These are phyloP conservation scores for Amphichorda felina DNA, from an alignment of 2,329 filamentous ascomycete genomes.

Conservation along the genomic window DNA sequence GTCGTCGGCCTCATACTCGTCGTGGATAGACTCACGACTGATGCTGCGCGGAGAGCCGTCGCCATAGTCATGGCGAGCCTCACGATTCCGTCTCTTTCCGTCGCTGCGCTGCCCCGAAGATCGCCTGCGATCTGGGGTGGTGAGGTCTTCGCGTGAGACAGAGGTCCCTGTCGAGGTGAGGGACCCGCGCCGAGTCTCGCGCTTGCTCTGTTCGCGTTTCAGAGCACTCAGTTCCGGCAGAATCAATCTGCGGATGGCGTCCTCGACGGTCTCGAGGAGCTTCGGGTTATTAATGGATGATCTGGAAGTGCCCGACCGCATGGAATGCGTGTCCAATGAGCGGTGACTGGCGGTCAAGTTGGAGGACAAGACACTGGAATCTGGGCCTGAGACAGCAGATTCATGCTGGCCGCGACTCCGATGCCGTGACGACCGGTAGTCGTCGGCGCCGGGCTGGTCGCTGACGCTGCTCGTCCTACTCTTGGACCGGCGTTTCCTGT, in stretches of 20 bases:
- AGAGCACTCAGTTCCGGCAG: constrained; percentile 84
- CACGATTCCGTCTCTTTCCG: constrained; percentile 35
- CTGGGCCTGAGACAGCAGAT: constrained; percentile 37
- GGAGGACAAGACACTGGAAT: constrained; percentile 43
- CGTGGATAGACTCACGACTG: constrained; percentile 33
- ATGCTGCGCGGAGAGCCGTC: constrained; percentile 34
- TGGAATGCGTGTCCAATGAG: constrained; percentile 41
- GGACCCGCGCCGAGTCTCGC: constrained; percentile 58
- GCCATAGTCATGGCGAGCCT: constrained; percentile 42
- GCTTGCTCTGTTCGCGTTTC: constrained; percentile 78
- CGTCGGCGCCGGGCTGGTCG: constrained; percentile 35
- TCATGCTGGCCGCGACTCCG: constrained; percentile 41
- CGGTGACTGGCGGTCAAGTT: constrained; percentile 41
- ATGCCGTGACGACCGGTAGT: constrained; percentile 32
- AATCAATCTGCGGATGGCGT: constrained; percentile 81
- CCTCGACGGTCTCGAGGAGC: constrained; percentile 81
- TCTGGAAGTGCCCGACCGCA: constrained; percentile 38
- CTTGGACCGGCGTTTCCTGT: constrained; percentile 34
- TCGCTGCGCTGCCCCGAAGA: constrained; percentile 50
- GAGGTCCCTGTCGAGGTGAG: constrained; percentile 43
- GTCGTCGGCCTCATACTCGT: constrained; percentile 17
- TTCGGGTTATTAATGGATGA: constrained; percentile 89
- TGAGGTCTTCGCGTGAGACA: constrained; percentile 40
- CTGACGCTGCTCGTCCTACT: constrained; percentile 35
- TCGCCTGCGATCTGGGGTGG: constrained; percentile 44